phyloP scores from a whole-genome alignment of 2,329 filamentous ascomycete genomes.

The Hymenoscyphus infarciens region DNA sequence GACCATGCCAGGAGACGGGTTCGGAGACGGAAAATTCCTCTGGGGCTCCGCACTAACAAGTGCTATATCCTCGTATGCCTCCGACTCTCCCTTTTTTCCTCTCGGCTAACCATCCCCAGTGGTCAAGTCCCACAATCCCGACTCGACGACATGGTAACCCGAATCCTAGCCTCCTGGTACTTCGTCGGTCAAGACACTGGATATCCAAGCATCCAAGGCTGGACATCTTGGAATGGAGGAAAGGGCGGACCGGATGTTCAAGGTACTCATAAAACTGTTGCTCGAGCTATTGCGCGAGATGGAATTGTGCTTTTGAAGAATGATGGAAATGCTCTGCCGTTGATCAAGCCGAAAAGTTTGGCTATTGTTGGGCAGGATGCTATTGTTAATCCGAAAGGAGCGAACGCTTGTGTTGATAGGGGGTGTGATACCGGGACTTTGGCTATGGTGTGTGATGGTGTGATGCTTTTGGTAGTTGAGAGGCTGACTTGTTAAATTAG shows the following conservation, averaged over 20 bases:
- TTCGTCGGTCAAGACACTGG: constrained; percentile 46
- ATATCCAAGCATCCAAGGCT: constrained; percentile 51
- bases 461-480: background rate
- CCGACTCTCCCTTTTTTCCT: constrained; percentile 16
- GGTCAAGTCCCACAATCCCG: constrained; percentile 56
- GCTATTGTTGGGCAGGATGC: constrained; percentile 62
- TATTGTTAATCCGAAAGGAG: constrained; percentile 55
- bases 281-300: constrained; percentile 51
- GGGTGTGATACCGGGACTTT: constrained; percentile 60
- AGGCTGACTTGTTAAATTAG: constrained; percentile 8
- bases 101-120: constrained; percentile 33
- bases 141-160: constrained; percentile 63
- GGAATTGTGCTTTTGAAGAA: constrained; percentile 69
- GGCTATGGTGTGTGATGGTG: constrained; percentile 55
- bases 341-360: constrained; percentile 50
- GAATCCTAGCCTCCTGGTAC: constrained; percentile 63
- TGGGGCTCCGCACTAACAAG: constrained; percentile 53
- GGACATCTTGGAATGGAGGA: constrained; percentile 38
- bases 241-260: constrained; percentile 44
- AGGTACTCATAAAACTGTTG: constrained; percentile 59
- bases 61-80: constrained; percentile 43
- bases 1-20: constrained; percentile 72
- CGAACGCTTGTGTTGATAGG: constrained; percentile 60
- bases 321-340: constrained; percentile 50
- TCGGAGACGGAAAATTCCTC: constrained; percentile 46